These are phyloP conservation scores for Pseudomicrostroma phylloplanum DNA, from an alignment of 1,284 basidiomycete genomes.

Conservation along the genomic window DNA sequence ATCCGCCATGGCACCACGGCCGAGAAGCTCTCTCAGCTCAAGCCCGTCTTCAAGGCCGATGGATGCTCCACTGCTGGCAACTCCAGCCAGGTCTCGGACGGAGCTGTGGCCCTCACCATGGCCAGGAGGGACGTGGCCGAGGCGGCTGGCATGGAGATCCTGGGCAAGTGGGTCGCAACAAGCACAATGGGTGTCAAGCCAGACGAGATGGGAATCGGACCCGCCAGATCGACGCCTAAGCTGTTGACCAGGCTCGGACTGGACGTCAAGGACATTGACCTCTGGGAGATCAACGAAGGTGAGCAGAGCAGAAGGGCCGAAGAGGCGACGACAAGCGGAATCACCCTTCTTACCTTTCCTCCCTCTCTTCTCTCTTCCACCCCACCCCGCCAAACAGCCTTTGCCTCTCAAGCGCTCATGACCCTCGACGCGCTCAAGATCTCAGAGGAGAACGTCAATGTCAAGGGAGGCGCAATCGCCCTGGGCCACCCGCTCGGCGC, in stretches of 20 bases:
- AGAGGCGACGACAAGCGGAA: conserved; percentile 2
- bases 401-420: conserved; percentile 46
- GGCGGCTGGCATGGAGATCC: conserved; percentile 38
- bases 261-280: conserved; percentile 34
- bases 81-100: conserved; percentile 45
- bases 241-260: conserved; percentile 39
- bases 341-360: background rate
- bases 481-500: conserved; percentile 47
- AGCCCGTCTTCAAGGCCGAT: conserved; percentile 40
- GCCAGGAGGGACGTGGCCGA: conserved; percentile 41
- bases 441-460: conserved; percentile 36
- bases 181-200: conserved; percentile 44
- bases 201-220: conserved; percentile 47
- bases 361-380: background rate
- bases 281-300: conserved; percentile 49
- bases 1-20: conserved; percentile 34
- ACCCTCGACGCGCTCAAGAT: conserved; percentile 39
- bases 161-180: conserved; percentile 42
- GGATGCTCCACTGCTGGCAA: conserved; percentile 44
- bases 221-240: conserved; percentile 40
- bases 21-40: conserved; percentile 32
- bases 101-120: conserved; percentile 44
- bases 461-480: conserved; percentile 48
- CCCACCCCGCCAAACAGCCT: conserved; percentile 20
- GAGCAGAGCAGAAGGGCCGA: background rate